Percentiles rank a stretch among this genome's conserved stretches.
Conservation (phyloP, 306 rosid species). For the Pyrus betulifolia region DNA sequence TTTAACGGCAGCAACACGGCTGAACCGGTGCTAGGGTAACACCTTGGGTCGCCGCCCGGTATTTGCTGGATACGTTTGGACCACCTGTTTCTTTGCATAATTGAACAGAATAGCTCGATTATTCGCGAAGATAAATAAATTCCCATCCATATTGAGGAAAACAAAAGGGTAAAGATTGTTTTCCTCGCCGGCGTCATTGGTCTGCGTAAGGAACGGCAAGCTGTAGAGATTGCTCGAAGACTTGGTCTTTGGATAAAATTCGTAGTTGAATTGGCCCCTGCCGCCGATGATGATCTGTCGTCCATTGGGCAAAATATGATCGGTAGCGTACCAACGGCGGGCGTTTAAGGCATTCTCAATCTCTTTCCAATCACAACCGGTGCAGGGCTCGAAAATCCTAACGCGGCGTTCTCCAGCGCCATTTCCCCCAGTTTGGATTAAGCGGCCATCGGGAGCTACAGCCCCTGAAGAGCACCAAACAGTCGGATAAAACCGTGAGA, state of each 20-base stretch:
- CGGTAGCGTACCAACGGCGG: slow-evolving; percentile 51
- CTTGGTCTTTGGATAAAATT: slow-evolving; percentile 40
- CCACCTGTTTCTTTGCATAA: slow-evolving; percentile 24
- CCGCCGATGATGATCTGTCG: slow-evolving; percentile 58
- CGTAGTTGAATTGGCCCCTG: slow-evolving; percentile 39
- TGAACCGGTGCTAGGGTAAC: slow-evolving; percentile 69
- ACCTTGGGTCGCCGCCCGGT: slow-evolving; percentile 58
- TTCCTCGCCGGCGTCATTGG: slow-evolving; percentile 27
- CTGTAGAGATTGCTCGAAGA: background rate
- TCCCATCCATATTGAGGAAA: slow-evolving; percentile 50
- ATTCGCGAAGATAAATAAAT: slow-evolving; percentile 56
- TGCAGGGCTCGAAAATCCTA: slow-evolving; percentile 34
- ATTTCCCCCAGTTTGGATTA: slow-evolving; percentile 69
- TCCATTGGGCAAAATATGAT: slow-evolving; percentile 54
- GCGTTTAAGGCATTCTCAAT: background rate
- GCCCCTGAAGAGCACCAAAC: slow-evolving; percentile 86
- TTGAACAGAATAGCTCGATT: slow-evolving; percentile 45
- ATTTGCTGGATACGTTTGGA: slow-evolving; percentile 42
- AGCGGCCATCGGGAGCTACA: slow-evolving; percentile 26
- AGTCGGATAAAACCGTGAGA: slow-evolving; percentile 42
- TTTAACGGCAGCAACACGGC: slow-evolving; percentile 55
- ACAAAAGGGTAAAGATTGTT: slow-evolving; percentile 69
- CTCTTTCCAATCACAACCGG: slow-evolving; percentile 46
- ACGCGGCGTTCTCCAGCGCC: slow-evolving; percentile 36
- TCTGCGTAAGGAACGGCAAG: slow-evolving; percentile 35